These are phyloP conservation scores for Chaetothyriales sp. DNA, from an alignment of 2,329 filamentous ascomycete species.

Conservation along the genomic window DNA sequence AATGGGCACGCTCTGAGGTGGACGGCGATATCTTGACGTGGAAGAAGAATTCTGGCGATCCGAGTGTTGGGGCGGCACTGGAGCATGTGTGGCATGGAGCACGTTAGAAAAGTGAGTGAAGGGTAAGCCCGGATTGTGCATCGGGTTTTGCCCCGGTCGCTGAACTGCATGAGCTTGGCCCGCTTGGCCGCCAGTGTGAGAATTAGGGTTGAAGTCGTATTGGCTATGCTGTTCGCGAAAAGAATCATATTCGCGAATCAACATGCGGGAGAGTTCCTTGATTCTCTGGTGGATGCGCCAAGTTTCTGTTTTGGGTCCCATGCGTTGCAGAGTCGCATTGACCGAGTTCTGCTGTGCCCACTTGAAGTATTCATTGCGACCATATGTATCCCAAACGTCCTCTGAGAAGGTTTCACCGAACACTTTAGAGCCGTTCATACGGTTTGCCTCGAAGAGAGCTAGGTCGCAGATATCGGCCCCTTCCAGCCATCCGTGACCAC, in stretches of 20 bases:
- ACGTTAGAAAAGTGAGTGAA: not conserved
- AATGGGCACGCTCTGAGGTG: not conserved
- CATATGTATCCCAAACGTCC: conserved; percentile 19
- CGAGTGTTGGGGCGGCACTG: not conserved
- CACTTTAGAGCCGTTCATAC: conserved; percentile 26
- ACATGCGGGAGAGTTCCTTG: conserved; percentile 4
- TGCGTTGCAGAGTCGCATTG: conserved; percentile 11
- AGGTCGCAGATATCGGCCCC: conserved; percentile 45
- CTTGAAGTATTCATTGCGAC: conserved; percentile 14
- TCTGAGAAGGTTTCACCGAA: conserved; percentile 33
- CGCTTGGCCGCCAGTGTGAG: conserved; percentile 7
- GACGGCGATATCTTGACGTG: not conserved
- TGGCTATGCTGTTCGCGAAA: conserved; percentile 8
- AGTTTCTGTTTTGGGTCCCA: not conserved
- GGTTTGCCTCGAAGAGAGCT: conserved; percentile 33
- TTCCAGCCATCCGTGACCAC: conserved; percentile 52
- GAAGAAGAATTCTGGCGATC: not conserved
- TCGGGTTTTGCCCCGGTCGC: not conserved
- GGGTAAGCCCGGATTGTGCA: not conserved
- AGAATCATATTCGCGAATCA: conserved; percentile 12
- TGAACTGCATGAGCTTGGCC: not conserved
- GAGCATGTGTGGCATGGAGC: not conserved
- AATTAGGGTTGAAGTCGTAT: conserved; percentile 5
- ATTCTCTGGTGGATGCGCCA: conserved; percentile 2
- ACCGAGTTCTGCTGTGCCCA: conserved; percentile 18